Percentiles rank a stretch among this genome's conserved stretches.
phyloP scores from a whole-genome alignment of 1,284 basidiomycete species.

The Cryptococcus hybrid region DNA sequence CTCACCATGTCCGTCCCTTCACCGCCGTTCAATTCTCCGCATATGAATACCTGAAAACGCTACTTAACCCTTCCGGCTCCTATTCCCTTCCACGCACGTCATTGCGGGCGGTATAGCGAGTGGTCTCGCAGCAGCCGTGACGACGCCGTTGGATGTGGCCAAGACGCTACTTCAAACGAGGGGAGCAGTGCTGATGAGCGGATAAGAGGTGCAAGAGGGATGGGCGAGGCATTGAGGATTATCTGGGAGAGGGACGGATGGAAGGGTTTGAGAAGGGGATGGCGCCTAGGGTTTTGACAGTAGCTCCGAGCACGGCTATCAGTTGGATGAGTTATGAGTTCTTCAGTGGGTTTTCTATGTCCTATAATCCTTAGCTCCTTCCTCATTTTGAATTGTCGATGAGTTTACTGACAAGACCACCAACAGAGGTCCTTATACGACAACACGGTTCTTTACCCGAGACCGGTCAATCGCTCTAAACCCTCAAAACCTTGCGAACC shows the following conservation, averaged over 20 bases:
- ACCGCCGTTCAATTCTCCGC: constrained; percentile 97
- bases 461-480: constrained; percentile 27
- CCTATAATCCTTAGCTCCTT: too few relatives aligned
- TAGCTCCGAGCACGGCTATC: constrained; percentile 95
- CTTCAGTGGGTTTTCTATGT: constrained; percentile 70
- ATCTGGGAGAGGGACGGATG: constrained; percentile 83
- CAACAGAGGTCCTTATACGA: constrained; percentile 44
- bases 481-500: neutral
- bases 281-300: constrained; percentile 89
- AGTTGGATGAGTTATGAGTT: constrained; percentile 98
- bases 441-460: constrained; percentile 42
- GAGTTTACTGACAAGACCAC: neutral
- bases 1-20: constrained; percentile 94
- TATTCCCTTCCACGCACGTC: constrained; percentile 92
- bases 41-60: constrained; percentile 88
- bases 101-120: constrained; percentile 89
- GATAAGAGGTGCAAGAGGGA: constrained; percentile 77
- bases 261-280: constrained; percentile 85
- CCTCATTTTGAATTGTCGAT: neutral
- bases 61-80: constrained; percentile 78
- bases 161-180: constrained; percentile 79
- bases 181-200: constrained; percentile 72
- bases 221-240: constrained; percentile 84
- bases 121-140: constrained; percentile 90
- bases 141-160: constrained; percentile 97